These are phyloP conservation scores for Silene conica DNA, from an alignment of 148 eudicot genomes.

Conservation along the genomic window DNA sequence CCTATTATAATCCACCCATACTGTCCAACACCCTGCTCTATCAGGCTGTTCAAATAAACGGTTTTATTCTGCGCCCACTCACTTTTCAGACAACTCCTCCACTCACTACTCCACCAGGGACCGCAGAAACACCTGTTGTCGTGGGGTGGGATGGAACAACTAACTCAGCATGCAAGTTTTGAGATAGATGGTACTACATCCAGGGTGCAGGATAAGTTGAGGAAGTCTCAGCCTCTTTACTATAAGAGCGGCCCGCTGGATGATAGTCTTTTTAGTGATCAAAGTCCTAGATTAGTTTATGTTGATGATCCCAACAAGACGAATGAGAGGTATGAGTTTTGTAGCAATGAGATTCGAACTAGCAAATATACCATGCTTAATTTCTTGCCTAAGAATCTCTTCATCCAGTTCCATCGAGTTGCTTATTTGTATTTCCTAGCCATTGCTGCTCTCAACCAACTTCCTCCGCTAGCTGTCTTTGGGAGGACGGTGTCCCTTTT, in stretches of 20 bases:
- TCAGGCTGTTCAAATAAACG: constrained; percentile 25
- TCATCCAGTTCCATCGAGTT: constrained; percentile 90
- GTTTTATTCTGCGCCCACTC: no score
- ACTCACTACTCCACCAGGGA: no score
- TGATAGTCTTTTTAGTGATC: constrained; percentile 47
- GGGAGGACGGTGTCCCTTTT: constrained; percentile 90
- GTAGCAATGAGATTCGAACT: constrained; percentile 76
- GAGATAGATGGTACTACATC: constrained; percentile 48
- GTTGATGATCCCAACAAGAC: constrained; percentile 68
- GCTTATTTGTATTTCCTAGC: constrained; percentile 87
- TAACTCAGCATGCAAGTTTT: constrained; percentile 28
- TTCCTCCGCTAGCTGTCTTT: constrained; percentile 95
- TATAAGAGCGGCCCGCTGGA: constrained; percentile 74
- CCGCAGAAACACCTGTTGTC: constrained; percentile 51
- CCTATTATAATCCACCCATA: constrained; percentile 13
- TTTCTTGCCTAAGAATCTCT: constrained; percentile 89
- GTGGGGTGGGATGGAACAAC: constrained; percentile 73
- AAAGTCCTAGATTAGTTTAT: constrained; percentile 49
- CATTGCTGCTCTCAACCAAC: constrained; percentile 90
- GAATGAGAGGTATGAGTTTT: constrained; percentile 63
- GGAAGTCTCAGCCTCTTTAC: constrained; percentile 42
- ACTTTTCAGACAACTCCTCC: no score
- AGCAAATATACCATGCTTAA: constrained; percentile 77
- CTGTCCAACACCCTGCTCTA: constrained; percentile 24
- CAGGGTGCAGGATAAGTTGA: constrained; percentile 37